phyloP scores from a whole-genome alignment of 192 early-diverging fungal genomes.

The Coemansia sp. region DNA sequence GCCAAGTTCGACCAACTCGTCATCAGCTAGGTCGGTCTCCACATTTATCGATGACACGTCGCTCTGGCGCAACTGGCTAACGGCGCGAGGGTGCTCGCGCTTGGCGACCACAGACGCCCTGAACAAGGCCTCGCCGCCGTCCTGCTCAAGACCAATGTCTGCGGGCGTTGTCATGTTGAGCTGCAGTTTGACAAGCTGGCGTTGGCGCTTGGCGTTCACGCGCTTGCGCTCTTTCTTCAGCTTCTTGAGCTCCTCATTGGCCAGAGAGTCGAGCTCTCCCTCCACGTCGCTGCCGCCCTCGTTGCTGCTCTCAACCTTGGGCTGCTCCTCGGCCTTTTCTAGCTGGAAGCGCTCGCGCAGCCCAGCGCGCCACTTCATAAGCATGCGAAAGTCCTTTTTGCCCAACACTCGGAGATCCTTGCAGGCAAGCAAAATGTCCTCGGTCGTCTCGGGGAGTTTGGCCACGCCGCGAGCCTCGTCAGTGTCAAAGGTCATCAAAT shows the following conservation, averaged over 20 bases:
- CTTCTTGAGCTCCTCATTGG: constrained; percentile 43
- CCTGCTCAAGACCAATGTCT: constrained; percentile 73
- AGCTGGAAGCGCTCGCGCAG: constrained; percentile 61
- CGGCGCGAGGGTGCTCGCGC: constrained; percentile 24
- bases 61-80: constrained; percentile 32
- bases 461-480: constrained; percentile 60
- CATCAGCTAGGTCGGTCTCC: constrained; percentile 43
- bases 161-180: constrained; percentile 74
- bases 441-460: constrained; percentile 67
- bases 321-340: constrained; percentile 44
- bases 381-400: constrained; percentile 86
- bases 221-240: constrained; percentile 60
- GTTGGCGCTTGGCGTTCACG: constrained; percentile 66
- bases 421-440: constrained; percentile 76
- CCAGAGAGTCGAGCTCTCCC: constrained; percentile 50
- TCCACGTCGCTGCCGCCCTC: constrained; percentile 50
- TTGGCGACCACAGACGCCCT: constrained; percentile 50
- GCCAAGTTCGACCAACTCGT: constrained; percentile 54
- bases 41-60: constrained; percentile 53
- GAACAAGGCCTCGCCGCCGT: constrained; percentile 61
- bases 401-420: constrained; percentile 90
- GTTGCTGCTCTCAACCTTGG: constrained; percentile 38
- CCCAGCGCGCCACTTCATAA: constrained; percentile 85
- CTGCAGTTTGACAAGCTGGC: constrained; percentile 71
- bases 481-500: constrained; percentile 69